Evolutionary conservation across 2,329 filamentous ascomycete species (phyloP).

Genomic region (Xylaria sp.): DNA sequence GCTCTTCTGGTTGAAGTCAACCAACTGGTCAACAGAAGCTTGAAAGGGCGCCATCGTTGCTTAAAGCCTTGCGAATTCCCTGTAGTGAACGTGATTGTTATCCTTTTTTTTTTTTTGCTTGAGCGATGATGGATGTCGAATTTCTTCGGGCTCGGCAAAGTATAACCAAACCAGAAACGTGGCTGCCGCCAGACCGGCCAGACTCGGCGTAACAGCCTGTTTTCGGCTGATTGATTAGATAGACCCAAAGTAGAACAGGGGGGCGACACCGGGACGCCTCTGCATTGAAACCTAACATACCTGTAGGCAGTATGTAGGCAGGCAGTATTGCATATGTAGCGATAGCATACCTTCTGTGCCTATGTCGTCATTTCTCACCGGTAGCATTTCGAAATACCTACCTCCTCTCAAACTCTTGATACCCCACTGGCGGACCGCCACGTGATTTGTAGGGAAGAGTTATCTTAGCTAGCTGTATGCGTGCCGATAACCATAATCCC

Average conservation of each 20-base stretch:
- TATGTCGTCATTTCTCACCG: conserved; percentile 30
- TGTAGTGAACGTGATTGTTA: conserved; percentile 3
- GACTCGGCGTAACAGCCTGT: conserved; percentile 24
- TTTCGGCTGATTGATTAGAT: conserved; percentile 24
- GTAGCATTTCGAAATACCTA: conserved; percentile 7
- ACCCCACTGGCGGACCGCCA: background rate
- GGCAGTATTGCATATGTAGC: background rate
- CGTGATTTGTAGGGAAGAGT: background rate
- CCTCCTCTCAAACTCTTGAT: background rate
- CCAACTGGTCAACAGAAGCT: conserved; percentile 56
- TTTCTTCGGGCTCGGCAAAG: conserved; percentile 12
- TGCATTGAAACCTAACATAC: conserved; percentile 12
- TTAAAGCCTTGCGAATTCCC: conserved; percentile 11
- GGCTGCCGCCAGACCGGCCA: conserved; percentile 7
- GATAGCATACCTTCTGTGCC: background rate
- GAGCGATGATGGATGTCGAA: conserved; percentile 15
- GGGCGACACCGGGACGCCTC: conserved; percentile 5
- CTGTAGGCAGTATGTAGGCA: conserved; percentile 1
- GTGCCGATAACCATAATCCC: background rate
- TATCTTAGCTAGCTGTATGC: background rate
- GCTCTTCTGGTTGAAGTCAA: conserved; percentile 75
- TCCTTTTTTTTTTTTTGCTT: too few species aligned
- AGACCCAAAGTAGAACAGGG: conserved; percentile 16
- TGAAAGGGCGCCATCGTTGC: conserved; percentile 53
- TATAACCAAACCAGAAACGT: conserved; percentile 24